Evolutionary conservation across 768 basidiomycete genomes (phyloP).

Genomic region (Pseudohyphozyma bogoriensis): DNA sequence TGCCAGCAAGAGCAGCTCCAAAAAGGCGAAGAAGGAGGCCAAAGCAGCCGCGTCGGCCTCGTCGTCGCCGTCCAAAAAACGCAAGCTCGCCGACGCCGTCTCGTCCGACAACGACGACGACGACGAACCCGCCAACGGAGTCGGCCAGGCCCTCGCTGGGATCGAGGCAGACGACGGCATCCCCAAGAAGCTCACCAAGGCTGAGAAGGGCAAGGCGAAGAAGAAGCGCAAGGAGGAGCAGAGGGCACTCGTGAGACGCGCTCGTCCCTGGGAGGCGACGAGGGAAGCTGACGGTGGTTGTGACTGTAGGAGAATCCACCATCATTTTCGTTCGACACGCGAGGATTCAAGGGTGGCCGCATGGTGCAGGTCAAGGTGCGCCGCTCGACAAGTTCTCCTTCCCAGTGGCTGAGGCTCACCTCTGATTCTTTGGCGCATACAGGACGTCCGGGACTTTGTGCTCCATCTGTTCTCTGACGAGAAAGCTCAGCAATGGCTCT

Average conservation of each 20-base stretch:
- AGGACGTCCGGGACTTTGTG: slow-evolving; percentile 83
- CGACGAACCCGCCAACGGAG: not conserved
- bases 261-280: not conserved
- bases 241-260: slow-evolving; percentile 50
- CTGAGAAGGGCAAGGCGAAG: slow-evolving; percentile 48
- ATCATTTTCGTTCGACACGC: slow-evolving; percentile 68
- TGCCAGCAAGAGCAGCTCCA: not conserved
- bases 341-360: slow-evolving; percentile 64
- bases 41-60: not conserved
- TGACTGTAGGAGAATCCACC: slow-evolving; percentile 44
- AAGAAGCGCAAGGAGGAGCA: slow-evolving; percentile 67
- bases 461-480: slow-evolving; percentile 72
- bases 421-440: not conserved
- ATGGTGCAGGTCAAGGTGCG: slow-evolving; percentile 73
- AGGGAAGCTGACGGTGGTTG: not conserved
- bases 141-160: not conserved
- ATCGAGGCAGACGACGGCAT: not conserved
- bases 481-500: slow-evolving; percentile 77
- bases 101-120: not conserved
- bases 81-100: not conserved
- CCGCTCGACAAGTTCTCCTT: not conserved
- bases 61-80: slow-evolving; percentile 3
- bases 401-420: not conserved
- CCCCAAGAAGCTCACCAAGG: slow-evolving; percentile 16
- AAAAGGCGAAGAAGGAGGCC: not conserved